Percentiles rank a stretch among this genome's conserved stretches.
Evolutionary conservation across 1,284 basidiomycete species (phyloP).

Genomic region (Thelephora terrestris): DNA sequence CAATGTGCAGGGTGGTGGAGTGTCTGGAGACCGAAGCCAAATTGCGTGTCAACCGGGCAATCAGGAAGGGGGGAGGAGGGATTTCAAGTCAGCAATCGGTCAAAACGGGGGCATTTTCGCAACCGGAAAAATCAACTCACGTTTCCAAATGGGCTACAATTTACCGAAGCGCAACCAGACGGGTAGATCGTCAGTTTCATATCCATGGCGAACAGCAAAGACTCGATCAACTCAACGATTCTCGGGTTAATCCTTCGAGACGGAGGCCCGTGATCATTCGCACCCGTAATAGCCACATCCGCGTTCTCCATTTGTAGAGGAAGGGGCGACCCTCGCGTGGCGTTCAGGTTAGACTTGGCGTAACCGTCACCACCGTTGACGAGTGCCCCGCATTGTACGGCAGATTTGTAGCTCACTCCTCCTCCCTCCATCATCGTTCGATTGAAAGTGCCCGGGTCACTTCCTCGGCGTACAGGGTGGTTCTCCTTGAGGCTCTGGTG

Average conservation of each 20-base stretch:
- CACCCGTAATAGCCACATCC: background rate
- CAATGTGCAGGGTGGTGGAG: constrained; percentile 51
- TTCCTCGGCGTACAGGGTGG: constrained; percentile 21
- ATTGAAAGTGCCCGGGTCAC: constrained; percentile 23
- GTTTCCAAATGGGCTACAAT: constrained; percentile 42
- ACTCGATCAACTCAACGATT: constrained; percentile 27
- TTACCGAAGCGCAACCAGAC: constrained; percentile 12
- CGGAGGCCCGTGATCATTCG: background rate
- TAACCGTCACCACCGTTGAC: too few species aligned
- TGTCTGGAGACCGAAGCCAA: constrained; percentile 28
- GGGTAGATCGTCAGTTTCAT: too few species aligned
- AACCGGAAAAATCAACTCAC: constrained; percentile 25
- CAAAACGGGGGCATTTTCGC: too few species aligned
- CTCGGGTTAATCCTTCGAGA: constrained; percentile 29
- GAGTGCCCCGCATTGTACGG: background rate
- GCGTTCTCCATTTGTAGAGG: too few species aligned
- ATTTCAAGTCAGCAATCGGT: too few species aligned
- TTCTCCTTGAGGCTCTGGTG: background rate
- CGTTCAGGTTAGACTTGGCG: too few species aligned
- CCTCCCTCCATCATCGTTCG: background rate
- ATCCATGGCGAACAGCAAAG: too few species aligned
- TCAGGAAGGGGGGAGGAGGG: constrained; percentile 8
- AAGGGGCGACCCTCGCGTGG: too few species aligned
- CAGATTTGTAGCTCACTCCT: background rate
- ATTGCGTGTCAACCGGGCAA: constrained; percentile 4